phyloP scores from a whole-genome alignment of 2,329 filamentous ascomycete genomes.

The Xylariaceae sp. region DNA sequence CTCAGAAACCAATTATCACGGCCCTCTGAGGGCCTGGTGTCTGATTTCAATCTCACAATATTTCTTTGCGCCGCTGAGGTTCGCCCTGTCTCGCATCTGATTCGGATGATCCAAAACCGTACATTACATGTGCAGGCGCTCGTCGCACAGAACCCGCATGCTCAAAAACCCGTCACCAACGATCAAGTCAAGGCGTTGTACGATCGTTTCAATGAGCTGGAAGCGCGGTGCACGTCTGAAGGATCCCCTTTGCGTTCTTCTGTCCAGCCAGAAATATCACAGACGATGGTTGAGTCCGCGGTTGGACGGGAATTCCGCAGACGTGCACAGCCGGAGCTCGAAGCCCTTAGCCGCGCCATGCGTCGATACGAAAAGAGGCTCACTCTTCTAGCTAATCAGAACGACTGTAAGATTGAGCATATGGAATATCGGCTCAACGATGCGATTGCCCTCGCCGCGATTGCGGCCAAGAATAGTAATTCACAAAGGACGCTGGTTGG shows the following conservation, averaged over 20 bases:
- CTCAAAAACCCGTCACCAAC: slow-evolving; percentile 35
- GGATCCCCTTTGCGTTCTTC: slow-evolving; percentile 13
- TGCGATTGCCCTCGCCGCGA: slow-evolving; percentile 74
- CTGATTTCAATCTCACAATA: slow-evolving; percentile 87
- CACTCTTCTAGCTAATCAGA: slow-evolving; percentile 68
- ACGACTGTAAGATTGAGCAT: slow-evolving; percentile 67
- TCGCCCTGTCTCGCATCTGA: slow-evolving; percentile 73
- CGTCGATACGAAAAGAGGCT: slow-evolving; percentile 88
- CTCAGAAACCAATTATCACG: slow-evolving; percentile 77
- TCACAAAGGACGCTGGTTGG: slow-evolving; percentile 36
- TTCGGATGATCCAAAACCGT: slow-evolving; percentile 72
- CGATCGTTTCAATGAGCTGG: slow-evolving; percentile 65
- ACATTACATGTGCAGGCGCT: slow-evolving; percentile 78
- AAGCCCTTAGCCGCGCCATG: slow-evolving; percentile 83
- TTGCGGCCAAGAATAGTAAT: slow-evolving; percentile 55
- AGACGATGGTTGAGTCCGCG: slow-evolving; percentile 40
- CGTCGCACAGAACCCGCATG: slow-evolving; percentile 53
- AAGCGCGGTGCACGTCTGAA: slow-evolving; percentile 49
- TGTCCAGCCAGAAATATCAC: slow-evolving; percentile 31
- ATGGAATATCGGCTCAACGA: slow-evolving; percentile 71
- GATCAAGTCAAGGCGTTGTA: slow-evolving; percentile 54
- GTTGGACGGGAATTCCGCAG: slow-evolving; percentile 58
- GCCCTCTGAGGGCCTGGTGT: slow-evolving; percentile 81
- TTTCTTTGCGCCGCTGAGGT: slow-evolving; percentile 86
- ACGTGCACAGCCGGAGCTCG: slow-evolving; percentile 72